Conservation (phyloP, 257 asterid genomes). For the Rehmannia glutinosa region DNA sequence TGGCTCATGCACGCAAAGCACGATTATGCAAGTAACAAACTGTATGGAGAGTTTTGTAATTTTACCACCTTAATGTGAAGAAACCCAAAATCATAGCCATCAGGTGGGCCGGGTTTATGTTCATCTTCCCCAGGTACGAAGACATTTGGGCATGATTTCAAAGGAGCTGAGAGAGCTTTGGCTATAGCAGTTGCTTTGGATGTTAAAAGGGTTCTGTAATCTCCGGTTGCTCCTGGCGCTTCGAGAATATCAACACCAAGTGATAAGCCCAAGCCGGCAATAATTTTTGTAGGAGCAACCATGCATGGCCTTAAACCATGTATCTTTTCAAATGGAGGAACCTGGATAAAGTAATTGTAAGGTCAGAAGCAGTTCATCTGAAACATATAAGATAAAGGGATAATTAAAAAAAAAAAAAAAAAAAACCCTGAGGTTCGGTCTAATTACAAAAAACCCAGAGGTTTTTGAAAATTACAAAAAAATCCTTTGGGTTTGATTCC, state of each 20-base stretch:
- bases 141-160: conserved; percentile 55
- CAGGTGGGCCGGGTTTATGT: conserved; percentile 66
- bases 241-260: conserved; percentile 92
- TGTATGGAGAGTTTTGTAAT: background rate
- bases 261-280: conserved; percentile 95
- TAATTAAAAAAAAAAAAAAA: background rate
- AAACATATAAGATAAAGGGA: background rate
- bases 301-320: conserved; percentile 90
- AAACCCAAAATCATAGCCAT: conserved; percentile 93
- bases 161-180: conserved; percentile 80
- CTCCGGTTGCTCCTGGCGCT: conserved; percentile 98
- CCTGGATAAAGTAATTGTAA: conserved; percentile 40
- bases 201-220: conserved; percentile 83
- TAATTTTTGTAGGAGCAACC: conserved; percentile 98
- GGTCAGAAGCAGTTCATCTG: background rate
- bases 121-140: conserved; percentile 95
- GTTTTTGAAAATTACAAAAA: no score
- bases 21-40: background rate
- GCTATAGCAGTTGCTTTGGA: conserved; percentile 91
- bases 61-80: conserved; percentile 84
- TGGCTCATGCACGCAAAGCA: conserved; percentile 1
- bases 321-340: conserved; percentile 65
- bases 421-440: background rate
- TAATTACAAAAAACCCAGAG: no score
- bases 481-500: no score